Evolutionary conservation across 345 rosid species (phyloP), one percentile per base, ranked within the genome.

Genomic region (Populus euphratica): DNA sequence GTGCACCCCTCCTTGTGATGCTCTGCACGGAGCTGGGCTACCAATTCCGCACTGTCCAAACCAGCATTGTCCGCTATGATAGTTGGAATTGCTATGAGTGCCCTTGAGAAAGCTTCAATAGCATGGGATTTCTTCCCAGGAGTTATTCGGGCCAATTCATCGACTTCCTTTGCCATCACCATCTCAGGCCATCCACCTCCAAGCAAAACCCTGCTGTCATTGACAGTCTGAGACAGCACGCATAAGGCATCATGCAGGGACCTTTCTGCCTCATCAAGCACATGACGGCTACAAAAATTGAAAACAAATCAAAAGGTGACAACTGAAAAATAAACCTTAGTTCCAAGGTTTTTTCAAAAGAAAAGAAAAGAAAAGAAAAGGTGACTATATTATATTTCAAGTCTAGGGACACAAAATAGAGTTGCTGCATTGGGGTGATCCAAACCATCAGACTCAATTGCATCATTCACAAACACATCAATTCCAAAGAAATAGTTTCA

Each of bases 151-250:
- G 99, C 99, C 71, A 96, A 89, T 85, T 93, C 94, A 84, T 96
- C 97, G 44, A 96, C 99, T 73, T 88, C 99, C 89, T 91, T 93
- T 21, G 99, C 96, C 99, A 96, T 96, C 68, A 92, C 87, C 99
- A 96, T 93, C 92, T 96, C 99, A 23, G 99, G 99, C 98, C 99
- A 96, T 81, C 99, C 99, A 76, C 99, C 99, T 75, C 99, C 99
- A 49, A 96, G 92, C 78, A 96, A 81, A 38, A 96, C 98, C 82
- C 99, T 86, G 73, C 90, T 85, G 86, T 96, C 99, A 69, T 92
- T 96, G 33, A 96, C 98, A 1, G 97, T 96, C 86, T 96, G 98
- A 38, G 98, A 92, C 72, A 96, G 94, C 74, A 96, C 99, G 39
- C 98, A 93, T 73, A 96, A 83, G 63, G 99, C 99, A 86, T 96